Evolutionary conservation across 139 green algal species (phyloP), one percentile per base, ranked within the genome.

Genomic region (Volvox africanus): DNA sequence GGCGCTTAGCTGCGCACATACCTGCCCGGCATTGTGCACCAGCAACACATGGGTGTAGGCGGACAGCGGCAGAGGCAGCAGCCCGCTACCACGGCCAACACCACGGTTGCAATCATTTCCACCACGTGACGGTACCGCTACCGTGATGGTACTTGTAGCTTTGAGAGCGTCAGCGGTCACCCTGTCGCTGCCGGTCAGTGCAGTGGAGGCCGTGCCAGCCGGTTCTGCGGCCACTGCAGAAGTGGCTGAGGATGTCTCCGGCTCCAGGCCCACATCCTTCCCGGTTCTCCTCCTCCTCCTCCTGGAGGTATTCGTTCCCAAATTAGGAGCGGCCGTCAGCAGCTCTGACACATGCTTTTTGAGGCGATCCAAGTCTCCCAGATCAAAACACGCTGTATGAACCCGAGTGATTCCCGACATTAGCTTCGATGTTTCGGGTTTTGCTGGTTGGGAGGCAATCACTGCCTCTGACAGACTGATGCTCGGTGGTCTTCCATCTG

Each of bases 11-110:
- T 2, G 3, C 33, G 24, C 28, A 26, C 62, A 13, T 71, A 90
- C 86, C 86, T 90, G 86, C 0, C 87, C 87, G 14, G 87, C 87
- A 33, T 91, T 91, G 75, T 91, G 87, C 3, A 91, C 14, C 33
- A 91, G 87, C 76, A 91, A 77, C 3, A 91, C 87, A 18, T 68
- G 61, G 0, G 32, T 71, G 87, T 91, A 91, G 14, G 76, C 61
- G 0, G 24, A 13, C 1, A 62, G 87, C 61, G 76, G 61, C 76
- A 68, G 32, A 37, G 87, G 76, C 87, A 91, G 76, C 76, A 86
- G 1, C 2, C 68, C 65, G 32, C 28, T 21, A 22, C 35, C n/a
- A 32, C n/a, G 28, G 11, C 33, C 80, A 26, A 2, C 65, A 73
- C 65, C 65, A 73, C 78, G 1, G 35, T 11, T n/a, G 35, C 65